Conservation (phyloP, 2,329 filamentous ascomycete genomes). For the Penicillium decumbens region DNA sequence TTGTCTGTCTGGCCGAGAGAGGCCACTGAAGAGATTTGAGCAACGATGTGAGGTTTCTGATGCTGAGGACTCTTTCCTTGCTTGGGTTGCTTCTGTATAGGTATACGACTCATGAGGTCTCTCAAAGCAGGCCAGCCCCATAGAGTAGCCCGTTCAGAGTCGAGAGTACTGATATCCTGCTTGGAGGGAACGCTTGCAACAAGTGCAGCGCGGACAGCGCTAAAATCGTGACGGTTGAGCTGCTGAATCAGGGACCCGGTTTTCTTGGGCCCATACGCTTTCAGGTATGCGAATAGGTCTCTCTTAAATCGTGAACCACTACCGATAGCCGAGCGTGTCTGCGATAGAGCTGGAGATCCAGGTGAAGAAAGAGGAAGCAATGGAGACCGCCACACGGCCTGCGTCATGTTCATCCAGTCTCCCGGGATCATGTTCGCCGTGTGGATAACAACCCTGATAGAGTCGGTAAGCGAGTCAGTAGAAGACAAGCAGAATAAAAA, state of each 20-base stretch:
- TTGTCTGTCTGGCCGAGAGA: constrained; percentile 65
- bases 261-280: constrained; percentile 60
- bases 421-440: constrained; percentile 87
- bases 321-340: constrained; percentile 43
- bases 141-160: constrained; percentile 48
- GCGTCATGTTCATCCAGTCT: constrained; percentile 85
- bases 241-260: constrained; percentile 53
- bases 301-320: constrained; percentile 68
- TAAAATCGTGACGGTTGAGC: constrained; percentile 65
- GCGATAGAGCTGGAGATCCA: not conserved
- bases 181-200: constrained; percentile 74
- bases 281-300: constrained; percentile 69
- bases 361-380: constrained; percentile 51
- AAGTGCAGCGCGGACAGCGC: constrained; percentile 62
- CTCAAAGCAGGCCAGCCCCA: constrained; percentile 74
- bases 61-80: not conserved
- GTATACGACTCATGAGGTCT: constrained; percentile 55
- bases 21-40: constrained; percentile 70
- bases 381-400: constrained; percentile 76
- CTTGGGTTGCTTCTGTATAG: constrained; percentile 22
- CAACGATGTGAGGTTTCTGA: constrained; percentile 29
- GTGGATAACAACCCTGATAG: constrained; percentile 63
- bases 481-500: no score
- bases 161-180: constrained; percentile 48
- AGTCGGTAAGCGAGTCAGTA: constrained; percentile 3